Base-by-base conservation (phyloP, 805 yeast species). In the Metschnikowia vanudenii region DNA sequence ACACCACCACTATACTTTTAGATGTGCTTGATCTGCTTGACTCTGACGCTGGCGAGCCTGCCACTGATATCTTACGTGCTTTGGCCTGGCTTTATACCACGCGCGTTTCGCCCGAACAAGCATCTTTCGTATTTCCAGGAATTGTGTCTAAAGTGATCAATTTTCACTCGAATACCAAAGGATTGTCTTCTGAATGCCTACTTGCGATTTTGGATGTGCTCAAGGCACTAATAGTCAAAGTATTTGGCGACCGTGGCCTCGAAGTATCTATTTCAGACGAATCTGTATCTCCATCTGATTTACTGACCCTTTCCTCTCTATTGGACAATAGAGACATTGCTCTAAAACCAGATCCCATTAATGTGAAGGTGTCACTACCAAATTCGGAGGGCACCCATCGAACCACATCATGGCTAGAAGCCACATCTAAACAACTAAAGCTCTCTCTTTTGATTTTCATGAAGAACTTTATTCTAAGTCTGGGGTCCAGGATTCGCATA, bases 61-160 rank as follows among this genome's bases (percentile, higher is more conserved):
- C 19, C 1, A 18, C 18, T 3, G 13, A 38, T 2, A 42, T 50
- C 9, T 29, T 52, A 26, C 18, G 17, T n/a, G 41, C 60, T 3
- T 41, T 64, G 13, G 36, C 49, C 11, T 34, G 35, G 28, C 42
- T 57, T 9, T 56, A 56, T 37, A 11, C 51, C 1, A 50, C 52
- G 4, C 41, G 54, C 9, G 59, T 68, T 2, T 37, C 63, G 6
- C 29, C 71, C 3, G 67, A 66, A n/a, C 67, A 65, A 31, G 41
- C 69, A 6, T 60, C 75, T 10, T 61, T 61, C 35, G 68, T 71
- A 2, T 56, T 72, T n/a, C 77, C 77, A 1, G 77, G 77, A 1
- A 52, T 66, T 4, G 54, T 64, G 1, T 71, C 75, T 4, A 55
- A 62, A 37, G 45, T 69, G 14, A 59, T 69, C 4, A 61, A 62